These are phyloP conservation scores for Porphyrellus sp. DNA, from an alignment of 1,284 basidiomycete species.

Conservation along the genomic window DNA sequence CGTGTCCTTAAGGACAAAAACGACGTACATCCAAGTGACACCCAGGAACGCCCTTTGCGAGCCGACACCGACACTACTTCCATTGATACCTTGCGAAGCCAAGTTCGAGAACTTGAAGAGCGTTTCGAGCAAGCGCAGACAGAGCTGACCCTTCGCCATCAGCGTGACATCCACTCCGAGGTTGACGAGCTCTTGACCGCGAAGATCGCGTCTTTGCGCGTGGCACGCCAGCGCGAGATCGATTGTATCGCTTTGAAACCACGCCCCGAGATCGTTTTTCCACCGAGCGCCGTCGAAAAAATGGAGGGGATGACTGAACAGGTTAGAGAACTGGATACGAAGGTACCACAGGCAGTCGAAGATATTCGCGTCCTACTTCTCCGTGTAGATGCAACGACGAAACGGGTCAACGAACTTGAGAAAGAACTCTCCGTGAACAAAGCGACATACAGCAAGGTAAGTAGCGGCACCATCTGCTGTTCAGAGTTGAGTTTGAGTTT, in stretches of 20 bases:
- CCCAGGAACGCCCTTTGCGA: background rate
- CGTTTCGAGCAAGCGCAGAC: conserved; percentile 33
- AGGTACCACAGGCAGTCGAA: conserved; percentile 25
- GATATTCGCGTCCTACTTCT: conserved; percentile 28
- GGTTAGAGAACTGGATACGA: conserved; percentile 23
- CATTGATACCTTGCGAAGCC: conserved; percentile 15
- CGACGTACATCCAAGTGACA: background rate
- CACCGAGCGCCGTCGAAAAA: conserved; percentile 11
- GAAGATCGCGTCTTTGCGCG: conserved; percentile 23
- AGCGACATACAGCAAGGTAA: conserved; percentile 22
- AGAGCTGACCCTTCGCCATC: conserved; percentile 30
- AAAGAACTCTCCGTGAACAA: conserved; percentile 22
- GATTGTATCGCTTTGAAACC: conserved; percentile 16
- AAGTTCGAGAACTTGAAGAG: conserved; percentile 27
- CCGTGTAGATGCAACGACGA: conserved; percentile 25
- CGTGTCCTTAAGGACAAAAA: conserved; percentile 20
- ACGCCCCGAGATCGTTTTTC: conserved; percentile 24
- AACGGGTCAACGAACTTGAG: conserved; percentile 23
- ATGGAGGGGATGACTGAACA: conserved; percentile 21
- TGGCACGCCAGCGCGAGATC: conserved; percentile 23
- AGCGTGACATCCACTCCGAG: conserved; percentile 18
- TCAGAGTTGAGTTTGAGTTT: conserved; percentile 8
- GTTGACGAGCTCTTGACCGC: conserved; percentile 22
- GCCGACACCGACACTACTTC: background rate
- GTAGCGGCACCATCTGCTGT: background rate